These are phyloP conservation scores for Hypericum androsaemum DNA, from an alignment of 345 rosid genomes.

Conservation along the genomic window DNA sequence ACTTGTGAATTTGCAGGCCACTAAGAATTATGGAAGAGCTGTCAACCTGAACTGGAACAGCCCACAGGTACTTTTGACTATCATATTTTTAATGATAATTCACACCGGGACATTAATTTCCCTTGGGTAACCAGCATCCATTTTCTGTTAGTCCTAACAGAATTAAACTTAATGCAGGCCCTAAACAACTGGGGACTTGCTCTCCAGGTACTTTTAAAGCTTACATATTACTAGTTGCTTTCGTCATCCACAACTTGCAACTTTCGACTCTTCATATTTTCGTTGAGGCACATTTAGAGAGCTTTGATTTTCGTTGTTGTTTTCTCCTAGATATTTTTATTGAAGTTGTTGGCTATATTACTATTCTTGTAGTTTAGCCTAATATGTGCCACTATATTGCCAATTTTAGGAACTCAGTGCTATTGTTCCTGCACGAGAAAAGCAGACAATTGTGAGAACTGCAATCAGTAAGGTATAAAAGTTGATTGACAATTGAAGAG, in stretches of 20 bases:
- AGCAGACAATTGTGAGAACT: conserved; percentile 79
- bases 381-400: conserved; percentile 10
- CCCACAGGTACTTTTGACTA: conserved; percentile 57
- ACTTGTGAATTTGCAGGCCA: conserved; percentile 50
- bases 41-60: conserved; percentile 98
- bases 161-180: conserved; percentile 49
- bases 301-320: background rate
- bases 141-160: conserved; percentile 9
- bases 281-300: background rate
- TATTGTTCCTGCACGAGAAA: conserved; percentile 90
- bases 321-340: background rate
- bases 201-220: conserved; percentile 52
- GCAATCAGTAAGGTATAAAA: conserved; percentile 86
- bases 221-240: too few species aligned
- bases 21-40: conserved; percentile 88
- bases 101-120: too few species aligned
- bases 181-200: conserved; percentile 99
- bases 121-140: background rate
- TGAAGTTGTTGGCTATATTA: background rate
- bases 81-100: too few species aligned
- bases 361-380: conserved; percentile 3
- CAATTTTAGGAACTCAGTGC: conserved; percentile 80
- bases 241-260: too few species aligned
- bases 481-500: conserved; percentile 18
- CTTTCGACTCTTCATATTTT: too few species aligned